Percentiles rank a stretch among this genome's conserved stretches.
These are phyloP conservation scores for Sarocladium kiliense DNA, from an alignment of 2,329 filamentous ascomycete genomes.

Conservation along the genomic window DNA sequence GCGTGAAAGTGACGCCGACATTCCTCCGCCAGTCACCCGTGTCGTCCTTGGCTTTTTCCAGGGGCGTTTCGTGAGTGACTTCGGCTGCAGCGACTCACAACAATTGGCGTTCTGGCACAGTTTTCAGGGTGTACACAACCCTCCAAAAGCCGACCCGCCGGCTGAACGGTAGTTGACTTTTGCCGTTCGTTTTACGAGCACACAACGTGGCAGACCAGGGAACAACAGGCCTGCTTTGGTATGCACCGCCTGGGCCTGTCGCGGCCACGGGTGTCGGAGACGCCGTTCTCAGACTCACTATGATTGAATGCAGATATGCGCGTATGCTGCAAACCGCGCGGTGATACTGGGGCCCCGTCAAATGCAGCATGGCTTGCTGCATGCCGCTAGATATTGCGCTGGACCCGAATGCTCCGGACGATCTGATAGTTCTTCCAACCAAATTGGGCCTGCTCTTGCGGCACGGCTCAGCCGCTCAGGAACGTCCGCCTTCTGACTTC, in stretches of 20 bases:
- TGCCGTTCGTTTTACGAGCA: background rate
- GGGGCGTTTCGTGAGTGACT: background rate
- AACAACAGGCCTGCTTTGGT: background rate
- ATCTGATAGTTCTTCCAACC: background rate
- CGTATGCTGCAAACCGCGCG: background rate
- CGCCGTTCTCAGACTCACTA: background rate
- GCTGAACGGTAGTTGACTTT: slow-evolving; percentile 6
- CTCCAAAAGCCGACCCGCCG: background rate
- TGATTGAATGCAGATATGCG: background rate
- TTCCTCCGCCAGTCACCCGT: background rate
- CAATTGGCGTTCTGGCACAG: background rate
- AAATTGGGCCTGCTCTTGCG: background rate
- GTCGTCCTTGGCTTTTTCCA: too few species aligned
- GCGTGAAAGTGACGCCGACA: background rate
- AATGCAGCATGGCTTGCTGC: background rate
- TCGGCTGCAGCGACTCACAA: background rate
- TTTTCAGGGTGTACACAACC: slow-evolving; percentile 2
- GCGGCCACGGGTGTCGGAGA: background rate
- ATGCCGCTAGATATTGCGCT: background rate
- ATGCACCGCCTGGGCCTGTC: too few species aligned
- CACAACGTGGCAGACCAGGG: background rate
- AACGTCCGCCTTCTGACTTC: slow-evolving; percentile 65
- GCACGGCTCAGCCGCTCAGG: slow-evolving; percentile 40
- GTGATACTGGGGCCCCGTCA: background rate
- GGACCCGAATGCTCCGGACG: background rate